Evolutionary conservation across 192 early-diverging fungal species (phyloP), one percentile per base, ranked within the genome.

Genomic region (Fimicolochytrium jonesii): DNA sequence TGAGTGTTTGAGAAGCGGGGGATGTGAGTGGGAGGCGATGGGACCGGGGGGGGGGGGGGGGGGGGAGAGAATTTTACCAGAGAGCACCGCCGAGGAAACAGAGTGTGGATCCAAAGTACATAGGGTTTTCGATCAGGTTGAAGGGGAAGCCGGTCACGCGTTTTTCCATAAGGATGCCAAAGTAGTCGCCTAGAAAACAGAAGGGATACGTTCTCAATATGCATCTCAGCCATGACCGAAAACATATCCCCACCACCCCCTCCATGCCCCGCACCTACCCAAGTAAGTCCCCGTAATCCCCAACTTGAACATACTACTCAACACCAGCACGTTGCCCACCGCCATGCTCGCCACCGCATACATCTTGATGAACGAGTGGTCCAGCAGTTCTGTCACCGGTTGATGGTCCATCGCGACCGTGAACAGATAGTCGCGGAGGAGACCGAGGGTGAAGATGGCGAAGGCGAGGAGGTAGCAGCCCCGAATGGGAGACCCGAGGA

Each of bases 281-380:
- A 95, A 70, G 65, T 92, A 95, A 26, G 93, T 95, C 55, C 93
- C 93, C 15, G 89, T 92, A 50, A 95, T 76, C 48, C 93, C 93
- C 20, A 95, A 76, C 35, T 81, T 81, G 64, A 78, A 92, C 84
- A 92, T 95, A 42, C 89, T 92, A 22, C 87, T 83, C 20, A 90
- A 50, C 2, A 95, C 92, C 57, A 94, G 80, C 18, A 81, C 52
- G 72, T 86, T 90, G 10, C 93, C 92, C 18, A 76, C 29, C 29
- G 86, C 71, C 23, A 73, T 28, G 36, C 58, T 48, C 6, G 48
- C 59, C 0, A 81, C 88, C 18, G 60, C 64, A 35, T 77, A 52
- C 4, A 67, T 51, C 45, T 84, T 76, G 47, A 88, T 68, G 7
- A 64, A 29, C 1, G 63, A 50, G 34, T 63, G 58, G 33, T 81